Percentiles rank a stretch among this genome's conserved stretches.
Evolutionary conservation across 169 alveolate genomes (phyloP).

Genomic region (Blepharisma undulans): DNA sequence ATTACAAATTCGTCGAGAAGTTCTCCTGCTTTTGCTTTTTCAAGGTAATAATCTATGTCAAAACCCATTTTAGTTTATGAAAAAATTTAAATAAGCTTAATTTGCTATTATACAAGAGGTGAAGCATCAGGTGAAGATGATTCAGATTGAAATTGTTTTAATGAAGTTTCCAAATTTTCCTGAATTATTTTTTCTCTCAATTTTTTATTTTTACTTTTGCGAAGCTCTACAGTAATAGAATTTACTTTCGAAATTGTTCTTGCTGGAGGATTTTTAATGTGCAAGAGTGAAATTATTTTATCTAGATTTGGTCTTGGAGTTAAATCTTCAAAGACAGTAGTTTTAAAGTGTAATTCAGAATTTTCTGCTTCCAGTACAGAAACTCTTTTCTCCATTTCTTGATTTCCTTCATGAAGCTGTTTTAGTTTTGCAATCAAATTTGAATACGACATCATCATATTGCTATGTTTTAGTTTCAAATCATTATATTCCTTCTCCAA

Average conservation of each 20-base stretch:
- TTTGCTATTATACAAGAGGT: neutral
- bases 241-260: neutral
- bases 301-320: neutral
- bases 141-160: neutral
- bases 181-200: neutral
- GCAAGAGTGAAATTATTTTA: neutral
- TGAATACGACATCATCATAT: neutral
- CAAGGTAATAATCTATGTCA: conserved; percentile 65
- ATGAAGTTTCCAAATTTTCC: neutral
- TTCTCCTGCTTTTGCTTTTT: conserved; percentile 70
- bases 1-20: conserved; percentile 66
- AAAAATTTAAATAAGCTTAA: too few species aligned
- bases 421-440: neutral
- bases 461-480: neutral
- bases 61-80: neutral
- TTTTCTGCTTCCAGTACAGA: neutral
- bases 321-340: neutral
- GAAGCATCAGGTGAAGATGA: neutral
- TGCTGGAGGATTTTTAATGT: neutral
- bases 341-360: neutral
- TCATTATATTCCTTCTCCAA: neutral
- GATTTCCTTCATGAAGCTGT: neutral
- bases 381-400: neutral
- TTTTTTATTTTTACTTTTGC: neutral
- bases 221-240: neutral